These are phyloP conservation scores for Penicillium coffeae DNA, from an alignment of 495 filamentous ascomycete genomes.

Conservation along the genomic window DNA sequence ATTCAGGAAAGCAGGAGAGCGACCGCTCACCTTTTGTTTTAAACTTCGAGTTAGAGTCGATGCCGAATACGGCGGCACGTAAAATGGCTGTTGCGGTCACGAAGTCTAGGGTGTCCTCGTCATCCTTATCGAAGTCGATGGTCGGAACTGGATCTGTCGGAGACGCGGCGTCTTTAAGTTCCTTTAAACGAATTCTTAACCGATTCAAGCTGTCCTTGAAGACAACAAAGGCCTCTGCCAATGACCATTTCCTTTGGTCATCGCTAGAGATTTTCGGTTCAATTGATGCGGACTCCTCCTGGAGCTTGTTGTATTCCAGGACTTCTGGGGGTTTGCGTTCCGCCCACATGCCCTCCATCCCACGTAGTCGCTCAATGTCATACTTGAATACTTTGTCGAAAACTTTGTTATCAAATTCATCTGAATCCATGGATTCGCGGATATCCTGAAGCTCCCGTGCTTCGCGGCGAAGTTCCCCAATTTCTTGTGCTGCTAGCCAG, in stretches of 20 bases:
- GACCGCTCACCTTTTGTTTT: slow-evolving; percentile 85
- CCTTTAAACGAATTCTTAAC: slow-evolving; percentile 67
- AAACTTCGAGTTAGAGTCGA: slow-evolving; percentile 85
- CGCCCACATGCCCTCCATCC: slow-evolving; percentile 98
- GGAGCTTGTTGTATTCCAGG: slow-evolving; percentile 58
- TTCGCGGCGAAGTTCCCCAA: slow-evolving; percentile 78
- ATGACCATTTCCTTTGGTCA: slow-evolving; percentile 75
- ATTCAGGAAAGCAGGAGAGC: background rate
- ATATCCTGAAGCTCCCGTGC: slow-evolving; percentile 79
- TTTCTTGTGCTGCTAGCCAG: slow-evolving; percentile 61
- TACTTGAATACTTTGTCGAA: slow-evolving; percentile 91
- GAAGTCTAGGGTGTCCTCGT: slow-evolving; percentile 92
- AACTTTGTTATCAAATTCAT: slow-evolving; percentile 72
- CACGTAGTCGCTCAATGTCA: slow-evolving; percentile 78
- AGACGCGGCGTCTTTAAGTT: slow-evolving; percentile 45
- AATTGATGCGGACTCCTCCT: slow-evolving; percentile 46
- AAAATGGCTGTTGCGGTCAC: slow-evolving; percentile 88
- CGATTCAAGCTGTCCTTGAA: slow-evolving; percentile 79
- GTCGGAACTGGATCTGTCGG: slow-evolving; percentile 53
- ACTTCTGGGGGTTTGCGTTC: slow-evolving; percentile 66
- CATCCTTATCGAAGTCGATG: slow-evolving; percentile 94
- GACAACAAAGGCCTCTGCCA: slow-evolving; percentile 77
- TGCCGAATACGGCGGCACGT: slow-evolving; percentile 77
- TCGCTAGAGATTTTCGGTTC: slow-evolving; percentile 54
- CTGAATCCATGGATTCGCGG: slow-evolving; percentile 74